phyloP scores from a whole-genome alignment of 768 basidiomycete genomes.

The Tulasnella sp. region DNA sequence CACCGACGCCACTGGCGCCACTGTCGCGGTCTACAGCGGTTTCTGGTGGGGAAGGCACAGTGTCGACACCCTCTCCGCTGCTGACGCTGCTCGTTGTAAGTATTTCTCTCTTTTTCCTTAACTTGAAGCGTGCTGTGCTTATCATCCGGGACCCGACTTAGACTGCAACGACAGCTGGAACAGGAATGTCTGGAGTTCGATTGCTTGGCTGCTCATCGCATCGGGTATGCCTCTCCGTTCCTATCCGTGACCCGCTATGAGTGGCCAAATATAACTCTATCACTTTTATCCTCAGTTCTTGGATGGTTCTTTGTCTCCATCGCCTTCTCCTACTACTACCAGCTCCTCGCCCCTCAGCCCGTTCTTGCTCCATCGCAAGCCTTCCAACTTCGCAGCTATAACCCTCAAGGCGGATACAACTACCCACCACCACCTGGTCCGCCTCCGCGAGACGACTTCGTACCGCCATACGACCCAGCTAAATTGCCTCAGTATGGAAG shows the following conservation, averaged over 20 bases:
- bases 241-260: background rate
- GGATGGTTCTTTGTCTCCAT: conserved; percentile 54
- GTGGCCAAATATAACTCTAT: background rate
- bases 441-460: conserved; percentile 34
- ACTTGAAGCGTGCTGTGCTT: conserved; percentile 38
- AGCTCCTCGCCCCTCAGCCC: conserved; percentile 60
- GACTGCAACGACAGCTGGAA: conserved; percentile 57
- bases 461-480: conserved; percentile 42
- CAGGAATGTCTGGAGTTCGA: conserved; percentile 59
- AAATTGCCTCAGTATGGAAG: conserved; percentile 28
- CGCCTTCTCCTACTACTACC: conserved; percentile 66
- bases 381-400: conserved; percentile 10
- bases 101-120: conserved; percentile 35
- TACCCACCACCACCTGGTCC: conserved; percentile 37
- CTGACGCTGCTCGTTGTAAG: conserved; percentile 20
- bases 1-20: conserved; percentile 33
- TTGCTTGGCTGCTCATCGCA: conserved; percentile 54
- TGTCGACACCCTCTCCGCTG: conserved; percentile 18
- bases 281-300: conserved; percentile 37
- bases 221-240: conserved; percentile 40
- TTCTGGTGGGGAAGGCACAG: conserved; percentile 36
- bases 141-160: conserved; percentile 27
- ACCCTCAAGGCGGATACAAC: conserved; percentile 21
- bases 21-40: conserved; percentile 32
- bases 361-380: conserved; percentile 25